Evolutionary conservation across 1,284 basidiomycete species (phyloP), one percentile per base, ranked within the genome.

Genomic region (Ganoderma leucocontextum): DNA sequence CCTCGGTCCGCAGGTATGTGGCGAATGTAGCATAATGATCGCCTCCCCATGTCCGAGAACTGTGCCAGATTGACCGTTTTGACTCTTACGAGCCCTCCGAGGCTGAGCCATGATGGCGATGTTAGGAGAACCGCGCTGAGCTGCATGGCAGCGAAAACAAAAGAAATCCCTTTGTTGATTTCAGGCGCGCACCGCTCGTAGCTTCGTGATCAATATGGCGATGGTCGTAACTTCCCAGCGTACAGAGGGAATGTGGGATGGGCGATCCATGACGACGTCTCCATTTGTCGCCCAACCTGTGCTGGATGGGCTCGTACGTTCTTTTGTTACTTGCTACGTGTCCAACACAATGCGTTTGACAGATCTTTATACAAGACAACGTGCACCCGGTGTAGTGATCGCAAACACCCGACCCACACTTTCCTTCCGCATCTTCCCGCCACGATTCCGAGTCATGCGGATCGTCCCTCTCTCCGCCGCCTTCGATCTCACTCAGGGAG

Each of bases 401-500:
- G n/a, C n/a, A n/a, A n/a, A 55, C 52, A 53, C 52, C 52, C 29
- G 4, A 53, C 25, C 25, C 25, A 53, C 29, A 4, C 15, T 19
- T 35, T 15, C 52, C 52, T 17, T 4, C 52, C 15, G 29, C 29
- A 29, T 33, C 25, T 15, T 35, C 13, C 29, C 52, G 29, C 52
- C 29, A 33, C 52, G n/a, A n/a, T n/a, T n/a, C n/a, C n/a, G n/a
- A n/a, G n/a, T n/a, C 29, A 55, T 55, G 52, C 33, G 52, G 5
- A 17, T 6, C 15, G 52, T 55, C 25, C 52, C 52, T 33, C 52
- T 55, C 25, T 53, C 29, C 29, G 17, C 29, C 52, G 52, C 33
- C 29, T 55, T 55, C 52, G 52, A 55, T 29, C 52, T 55, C 52
- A 33, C 52, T 17, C 29, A 55, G 10, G 52, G 52, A 22, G 52